Percentiles rank a stretch among this genome's conserved stretches.
phyloP scores from a whole-genome alignment of 2,329 filamentous ascomycete genomes.

The Fusarium siculi region DNA sequence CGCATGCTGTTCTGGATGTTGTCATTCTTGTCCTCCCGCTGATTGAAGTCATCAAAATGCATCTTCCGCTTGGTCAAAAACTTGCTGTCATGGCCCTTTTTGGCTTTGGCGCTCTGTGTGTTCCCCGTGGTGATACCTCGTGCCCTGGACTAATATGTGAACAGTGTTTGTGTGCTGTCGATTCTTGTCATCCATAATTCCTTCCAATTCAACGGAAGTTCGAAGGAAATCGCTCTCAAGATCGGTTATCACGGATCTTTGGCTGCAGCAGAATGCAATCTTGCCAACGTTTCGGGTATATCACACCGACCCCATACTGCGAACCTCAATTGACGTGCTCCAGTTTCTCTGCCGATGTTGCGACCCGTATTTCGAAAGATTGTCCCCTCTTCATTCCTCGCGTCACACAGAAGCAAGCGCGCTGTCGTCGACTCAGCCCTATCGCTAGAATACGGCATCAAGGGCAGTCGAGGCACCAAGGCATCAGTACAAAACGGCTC shows the following conservation, averaged over 20 bases:
- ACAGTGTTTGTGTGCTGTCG: slow-evolving; percentile 38
- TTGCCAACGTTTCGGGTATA: slow-evolving; percentile 43
- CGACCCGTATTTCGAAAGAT: slow-evolving; percentile 25
- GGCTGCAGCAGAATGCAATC: slow-evolving; percentile 43
- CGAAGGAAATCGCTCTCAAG: slow-evolving; percentile 40
- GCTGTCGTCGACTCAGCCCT: background rate
- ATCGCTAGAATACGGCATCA: background rate
- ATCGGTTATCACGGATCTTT: slow-evolving; percentile 41
- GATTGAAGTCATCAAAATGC: slow-evolving; percentile 45
- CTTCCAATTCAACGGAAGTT: slow-evolving; percentile 21
- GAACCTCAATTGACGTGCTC: fast-evolving
- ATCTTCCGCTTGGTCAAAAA: slow-evolving; percentile 43
- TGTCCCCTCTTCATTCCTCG: slow-evolving; percentile 15
- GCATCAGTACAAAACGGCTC: slow-evolving; percentile 4
- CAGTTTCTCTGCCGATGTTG: slow-evolving; percentile 35
- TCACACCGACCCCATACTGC: fast-evolving
- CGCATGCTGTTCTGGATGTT: slow-evolving; percentile 47
- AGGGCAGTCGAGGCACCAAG: background rate
- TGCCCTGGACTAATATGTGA: background rate
- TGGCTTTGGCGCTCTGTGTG: slow-evolving; percentile 45
- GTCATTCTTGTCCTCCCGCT: slow-evolving; percentile 46
- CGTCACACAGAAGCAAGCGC: slow-evolving; percentile 5
- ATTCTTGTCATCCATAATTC: slow-evolving; percentile 40
- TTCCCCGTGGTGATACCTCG: fast-evolving
- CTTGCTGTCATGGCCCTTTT: slow-evolving; percentile 45